These are phyloP conservation scores for Articulospora tetracladia DNA, from an alignment of 495 filamentous ascomycete species.

Conservation along the genomic window DNA sequence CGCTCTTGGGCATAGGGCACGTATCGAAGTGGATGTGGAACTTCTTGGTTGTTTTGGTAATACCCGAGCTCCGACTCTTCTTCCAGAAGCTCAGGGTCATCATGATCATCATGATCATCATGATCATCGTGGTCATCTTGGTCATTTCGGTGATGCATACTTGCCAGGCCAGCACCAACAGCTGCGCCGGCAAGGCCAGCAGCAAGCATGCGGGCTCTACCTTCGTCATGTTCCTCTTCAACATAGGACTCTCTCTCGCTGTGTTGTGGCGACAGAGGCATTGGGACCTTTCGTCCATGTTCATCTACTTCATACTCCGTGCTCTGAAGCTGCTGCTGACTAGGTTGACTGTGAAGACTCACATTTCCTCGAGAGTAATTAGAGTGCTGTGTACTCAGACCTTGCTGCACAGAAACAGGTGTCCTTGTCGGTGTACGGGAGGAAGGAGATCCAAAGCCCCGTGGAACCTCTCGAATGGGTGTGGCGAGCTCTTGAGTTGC, in stretches of 20 bases:
- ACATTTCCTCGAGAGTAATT: constrained; percentile 55
- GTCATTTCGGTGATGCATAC: constrained; percentile 37
- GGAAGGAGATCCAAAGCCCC: constrained; percentile 49
- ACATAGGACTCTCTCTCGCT: constrained; percentile 44
- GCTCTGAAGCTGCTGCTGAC: constrained; percentile 43
- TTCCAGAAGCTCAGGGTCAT: constrained; percentile 38
- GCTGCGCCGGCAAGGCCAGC: constrained; percentile 33
- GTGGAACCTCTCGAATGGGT: constrained; percentile 51
- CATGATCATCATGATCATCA: constrained; percentile 37
- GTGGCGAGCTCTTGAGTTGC: constrained; percentile 45
- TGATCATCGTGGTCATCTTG: constrained; percentile 30
- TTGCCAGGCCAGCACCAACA: constrained; percentile 42
- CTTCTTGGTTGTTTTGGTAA: constrained; percentile 49
- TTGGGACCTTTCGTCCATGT: constrained; percentile 35
- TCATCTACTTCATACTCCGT: constrained; percentile 45
- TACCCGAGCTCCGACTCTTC: constrained; percentile 26
- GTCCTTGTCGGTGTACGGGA: constrained; percentile 45
- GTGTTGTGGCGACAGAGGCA: constrained; percentile 27
- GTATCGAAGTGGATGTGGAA: constrained; percentile 49
- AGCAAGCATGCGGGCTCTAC: constrained; percentile 5
- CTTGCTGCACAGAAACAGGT: constrained; percentile 44
- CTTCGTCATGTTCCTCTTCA: constrained; percentile 26
- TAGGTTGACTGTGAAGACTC: constrained; percentile 42
- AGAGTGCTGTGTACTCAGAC: constrained; percentile 44
- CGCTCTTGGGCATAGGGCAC: constrained; percentile 52